These are phyloP conservation scores for Fusarium denticulatum DNA, from an alignment of 2,329 filamentous ascomycete species.

Conservation along the genomic window DNA sequence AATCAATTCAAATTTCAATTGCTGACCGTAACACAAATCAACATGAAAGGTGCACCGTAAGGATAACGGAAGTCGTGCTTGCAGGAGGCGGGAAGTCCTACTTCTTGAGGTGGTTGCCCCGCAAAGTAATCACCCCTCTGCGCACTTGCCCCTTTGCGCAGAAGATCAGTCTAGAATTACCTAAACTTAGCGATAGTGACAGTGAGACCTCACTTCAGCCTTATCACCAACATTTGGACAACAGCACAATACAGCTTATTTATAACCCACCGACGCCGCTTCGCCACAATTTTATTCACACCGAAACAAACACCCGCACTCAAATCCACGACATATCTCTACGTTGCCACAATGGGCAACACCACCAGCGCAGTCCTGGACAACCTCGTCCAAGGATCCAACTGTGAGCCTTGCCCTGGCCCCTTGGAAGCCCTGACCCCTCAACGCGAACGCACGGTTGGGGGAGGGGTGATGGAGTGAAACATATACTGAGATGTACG, in stretches of 20 bases:
- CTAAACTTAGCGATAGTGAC: slow-evolving; percentile 30
- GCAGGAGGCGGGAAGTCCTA: not conserved
- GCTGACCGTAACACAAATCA: not conserved
- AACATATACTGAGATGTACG: slow-evolving; percentile 27
- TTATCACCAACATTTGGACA: slow-evolving; percentile 40
- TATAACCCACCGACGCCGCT: not conserved
- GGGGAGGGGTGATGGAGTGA: slow-evolving; percentile 5
- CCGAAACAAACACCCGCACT: not conserved
- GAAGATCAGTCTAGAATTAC: slow-evolving; percentile 37
- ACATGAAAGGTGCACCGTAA: slow-evolving; percentile 8
- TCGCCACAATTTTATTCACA: not conserved
- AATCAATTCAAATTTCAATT: not conserved
- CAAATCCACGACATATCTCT: not conserved
- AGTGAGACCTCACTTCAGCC: slow-evolving; percentile 40
- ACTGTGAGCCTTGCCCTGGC: slow-evolving; percentile 70
- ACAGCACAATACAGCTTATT: slow-evolving; percentile 15
- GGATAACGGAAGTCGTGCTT: not conserved
- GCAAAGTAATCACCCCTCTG: slow-evolving; percentile 41
- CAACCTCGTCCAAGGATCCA: slow-evolving; percentile 94
- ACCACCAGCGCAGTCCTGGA: slow-evolving; percentile 82
- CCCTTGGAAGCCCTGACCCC: slow-evolving; percentile 15
- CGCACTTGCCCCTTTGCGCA: slow-evolving; percentile 34
- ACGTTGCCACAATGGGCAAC: slow-evolving; percentile 67
- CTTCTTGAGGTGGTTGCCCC: slow-evolving; percentile 8
- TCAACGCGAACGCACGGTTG: slow-evolving; percentile 8